Base-by-base conservation (phyloP, 116 monocot species). In the Posidonia oceanica region DNA sequence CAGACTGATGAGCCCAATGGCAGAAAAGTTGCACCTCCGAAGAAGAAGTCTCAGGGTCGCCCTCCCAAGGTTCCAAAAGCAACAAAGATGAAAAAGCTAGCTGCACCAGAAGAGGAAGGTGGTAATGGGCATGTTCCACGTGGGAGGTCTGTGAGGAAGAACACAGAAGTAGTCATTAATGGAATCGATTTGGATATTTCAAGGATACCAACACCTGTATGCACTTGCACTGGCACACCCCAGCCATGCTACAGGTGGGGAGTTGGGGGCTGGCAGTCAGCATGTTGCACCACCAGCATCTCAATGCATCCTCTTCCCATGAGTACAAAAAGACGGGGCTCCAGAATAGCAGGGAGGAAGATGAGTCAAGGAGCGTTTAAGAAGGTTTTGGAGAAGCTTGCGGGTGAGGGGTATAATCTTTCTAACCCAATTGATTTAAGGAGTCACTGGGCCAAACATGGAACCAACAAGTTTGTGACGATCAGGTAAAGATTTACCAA, bases 251-350 rank as follows among this genome's bases (percentile, higher is more conserved):
- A 74, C 52, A 65, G 66, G 38, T 74, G 74, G 74, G 74, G 74
- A 12, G 38, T 40, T n/a, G 74, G 74, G 40, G 74, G 74, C 4
- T 74, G 74, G 74, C 74, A 74, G 36, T 74, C 74, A 14, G 74
- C 74, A 20, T 74, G 74, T 65, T 74, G 74, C 52, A 74, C 74
- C 2, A 74, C 23, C 52, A 66, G 18, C 22, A 15, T 74, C 16
- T 74, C 74, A 1, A 54, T 39, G 0, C 56, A 74, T 55, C 74
- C 74, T 54, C 39, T 74, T 7, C 74, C 74, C 2, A 58, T 74
- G 74, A 66, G 54, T 15, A 39, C 40, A 0, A 74, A 74, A 39
- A 54, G 54, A 18, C 17, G 65, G 20, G 66, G 66, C 56, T 65
- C 74, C 13, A 17, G 74, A 11, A 58, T 74, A 0, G 65, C 66